These are phyloP conservation scores for Aphanomyces invadans DNA, from an alignment of 352 stramenopile genomes.

Conservation along the genomic window DNA sequence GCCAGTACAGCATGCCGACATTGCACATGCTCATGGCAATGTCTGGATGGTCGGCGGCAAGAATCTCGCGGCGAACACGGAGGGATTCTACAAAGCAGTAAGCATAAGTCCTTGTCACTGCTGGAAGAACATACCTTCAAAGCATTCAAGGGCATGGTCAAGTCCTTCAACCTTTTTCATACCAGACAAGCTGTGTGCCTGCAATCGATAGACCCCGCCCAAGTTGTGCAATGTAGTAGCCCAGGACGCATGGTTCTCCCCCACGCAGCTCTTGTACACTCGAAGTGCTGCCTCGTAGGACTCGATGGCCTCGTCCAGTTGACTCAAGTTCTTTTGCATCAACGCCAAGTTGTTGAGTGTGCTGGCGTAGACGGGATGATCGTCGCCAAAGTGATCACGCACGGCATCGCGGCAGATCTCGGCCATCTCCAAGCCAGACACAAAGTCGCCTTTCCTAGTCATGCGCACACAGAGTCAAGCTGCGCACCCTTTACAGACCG, in stretches of 20 bases:
- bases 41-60: conserved; percentile 66
- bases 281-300: conserved; percentile 73
- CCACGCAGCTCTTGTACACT: conserved; percentile 72
- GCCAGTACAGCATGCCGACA: conserved; percentile 69
- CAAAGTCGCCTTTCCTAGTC: conserved; percentile 58
- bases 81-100: conserved; percentile 65
- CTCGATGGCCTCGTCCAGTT: conserved; percentile 65
- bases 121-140: conserved; percentile 36
- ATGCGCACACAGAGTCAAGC: too few species aligned
- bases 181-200: conserved; percentile 44
- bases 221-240: conserved; percentile 79
- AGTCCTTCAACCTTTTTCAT: conserved; percentile 63
- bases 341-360: conserved; percentile 82
- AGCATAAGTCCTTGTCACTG: too few species aligned
- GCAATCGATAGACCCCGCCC: conserved; percentile 58
- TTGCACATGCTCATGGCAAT: conserved; percentile 78
- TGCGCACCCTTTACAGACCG: too few species aligned
- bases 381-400: conserved; percentile 64
- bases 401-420: conserved; percentile 64
- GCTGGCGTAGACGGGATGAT: conserved; percentile 71
- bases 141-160: conserved; percentile 64
- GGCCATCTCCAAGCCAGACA: conserved; percentile 52
- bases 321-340: conserved; percentile 81
- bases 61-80: conserved; percentile 57
- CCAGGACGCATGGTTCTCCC: conserved; percentile 75